Evolutionary conservation across 140 eudicot genomes (phyloP).

Genomic region (Bidens hawaiensis): DNA sequence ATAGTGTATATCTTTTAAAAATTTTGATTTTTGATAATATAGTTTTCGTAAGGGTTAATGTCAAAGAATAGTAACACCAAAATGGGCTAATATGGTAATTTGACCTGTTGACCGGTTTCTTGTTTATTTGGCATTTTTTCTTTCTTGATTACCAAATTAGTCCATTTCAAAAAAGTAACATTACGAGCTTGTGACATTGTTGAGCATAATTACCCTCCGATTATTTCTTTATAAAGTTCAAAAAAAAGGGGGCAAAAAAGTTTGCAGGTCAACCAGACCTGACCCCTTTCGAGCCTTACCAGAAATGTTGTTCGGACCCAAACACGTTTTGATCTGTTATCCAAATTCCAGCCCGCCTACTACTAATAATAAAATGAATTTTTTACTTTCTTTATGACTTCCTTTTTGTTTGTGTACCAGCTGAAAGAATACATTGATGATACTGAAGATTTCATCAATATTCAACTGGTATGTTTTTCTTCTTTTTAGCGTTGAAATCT

Average conservation of each 20-base stretch:
- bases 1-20: too few relatives aligned
- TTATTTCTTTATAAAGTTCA: not conserved
- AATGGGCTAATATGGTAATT: not conserved
- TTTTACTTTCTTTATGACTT: not conserved
- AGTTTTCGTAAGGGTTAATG: too few relatives aligned
- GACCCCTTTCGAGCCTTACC: not conserved
- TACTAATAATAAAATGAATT: too few relatives aligned
- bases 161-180: not conserved
- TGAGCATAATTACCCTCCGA: too few relatives aligned
- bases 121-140: too few relatives aligned
- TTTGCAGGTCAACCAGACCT: not conserved
- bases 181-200: too few relatives aligned
- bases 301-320: not conserved
- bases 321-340: not conserved
- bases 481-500: not conserved
- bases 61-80: too few relatives aligned
- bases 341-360: not conserved
- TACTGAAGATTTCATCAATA: conserved; percentile 94
- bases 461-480: conserved; percentile 68
- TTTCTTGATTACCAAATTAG: not conserved
- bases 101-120: not conserved
- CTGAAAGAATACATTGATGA: conserved; percentile 96
- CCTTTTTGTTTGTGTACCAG: conserved; percentile 36
- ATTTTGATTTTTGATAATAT: too few relatives aligned
- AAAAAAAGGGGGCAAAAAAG: not conserved